Evolutionary conservation across 2,329 filamentous ascomycete genomes (phyloP).

Genomic region (Trichoderma cornu-damae): DNA sequence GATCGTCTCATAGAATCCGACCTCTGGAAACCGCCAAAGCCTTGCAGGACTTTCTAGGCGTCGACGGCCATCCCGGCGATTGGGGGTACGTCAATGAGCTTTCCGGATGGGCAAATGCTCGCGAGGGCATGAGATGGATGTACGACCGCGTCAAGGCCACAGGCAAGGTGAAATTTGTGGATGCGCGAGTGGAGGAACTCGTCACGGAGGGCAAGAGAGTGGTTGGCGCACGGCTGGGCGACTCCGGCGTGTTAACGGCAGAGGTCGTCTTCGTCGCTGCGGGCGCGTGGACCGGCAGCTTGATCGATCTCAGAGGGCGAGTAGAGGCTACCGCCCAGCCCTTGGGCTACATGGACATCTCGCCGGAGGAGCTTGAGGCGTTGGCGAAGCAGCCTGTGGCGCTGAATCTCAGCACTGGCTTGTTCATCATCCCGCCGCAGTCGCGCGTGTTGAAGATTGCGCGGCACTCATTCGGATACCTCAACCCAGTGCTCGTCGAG

Average conservation of each 20-base stretch:
- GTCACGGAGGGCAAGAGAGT: conserved; percentile 37
- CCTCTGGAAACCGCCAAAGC: conserved; percentile 42
- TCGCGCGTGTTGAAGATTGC: conserved; percentile 62
- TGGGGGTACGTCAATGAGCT: conserved; percentile 69
- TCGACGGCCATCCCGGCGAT: conserved; percentile 50
- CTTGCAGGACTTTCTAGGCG: conserved; percentile 43
- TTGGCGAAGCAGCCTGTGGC: conserved; percentile 65
- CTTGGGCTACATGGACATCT: conserved; percentile 71
- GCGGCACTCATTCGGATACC: conserved; percentile 64
- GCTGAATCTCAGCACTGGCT: conserved; percentile 64
- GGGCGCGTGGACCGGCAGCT: conserved; percentile 76
- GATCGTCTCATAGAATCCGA: conserved; percentile 37
- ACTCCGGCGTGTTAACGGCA: conserved; percentile 43
- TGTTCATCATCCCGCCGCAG: conserved; percentile 69
- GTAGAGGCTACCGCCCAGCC: conserved; percentile 77
- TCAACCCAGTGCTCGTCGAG: conserved; percentile 44
- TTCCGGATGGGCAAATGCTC: conserved; percentile 78
- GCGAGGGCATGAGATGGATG: conserved; percentile 62
- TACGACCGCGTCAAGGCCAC: conserved; percentile 49
- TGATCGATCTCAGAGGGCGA: conserved; percentile 73
- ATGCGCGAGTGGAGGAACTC: conserved; percentile 44
- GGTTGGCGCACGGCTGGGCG: conserved; percentile 48
- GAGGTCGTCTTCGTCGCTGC: conserved; percentile 76
- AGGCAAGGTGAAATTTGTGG: conserved; percentile 52
- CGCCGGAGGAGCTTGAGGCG: conserved; percentile 60